Evolutionary conservation across 805 yeast species (phyloP).

Genomic region (Priceomyces castillae): DNA sequence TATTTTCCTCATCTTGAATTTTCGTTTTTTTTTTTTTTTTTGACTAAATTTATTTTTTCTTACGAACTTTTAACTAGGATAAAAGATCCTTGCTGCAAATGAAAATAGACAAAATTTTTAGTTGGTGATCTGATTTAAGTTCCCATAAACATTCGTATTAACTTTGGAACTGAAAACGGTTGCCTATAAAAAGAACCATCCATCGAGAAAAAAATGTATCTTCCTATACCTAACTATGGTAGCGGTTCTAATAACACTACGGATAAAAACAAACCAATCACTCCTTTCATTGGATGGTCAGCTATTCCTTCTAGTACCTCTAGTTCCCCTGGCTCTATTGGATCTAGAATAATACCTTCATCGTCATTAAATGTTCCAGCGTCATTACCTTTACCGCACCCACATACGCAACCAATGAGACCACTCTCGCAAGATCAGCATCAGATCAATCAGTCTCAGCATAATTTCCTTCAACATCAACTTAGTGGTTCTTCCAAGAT

Average conservation of each 20-base stretch:
- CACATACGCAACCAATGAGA: conserved; percentile 14
- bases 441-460: neutral
- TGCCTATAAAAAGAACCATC: neutral
- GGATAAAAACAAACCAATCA: conserved; percentile 2
- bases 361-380: conserved; percentile 6
- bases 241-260: conserved; percentile 3
- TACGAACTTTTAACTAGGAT: neutral
- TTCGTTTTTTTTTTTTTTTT: conserved; percentile 7
- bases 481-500: neutral
- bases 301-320: neutral
- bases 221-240: conserved; percentile 11
- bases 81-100: conserved; percentile 9
- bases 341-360: conserved; percentile 2
- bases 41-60: neutral
- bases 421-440: conserved; percentile 8
- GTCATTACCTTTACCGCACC: conserved; percentile 11
- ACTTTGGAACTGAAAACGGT: too few species aligned
- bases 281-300: neutral
- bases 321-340: neutral
- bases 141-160: too few species aligned
- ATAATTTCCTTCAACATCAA: conserved; percentile 7
- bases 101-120: too few species aligned
- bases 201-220: conserved; percentile 11
- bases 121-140: too few species aligned
- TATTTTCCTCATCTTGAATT: neutral